Evolutionary conservation across 1,139 yeast genomes (phyloP), one percentile per base, ranked within the genome.

Genomic region (Geotrichum fermentans): DNA sequence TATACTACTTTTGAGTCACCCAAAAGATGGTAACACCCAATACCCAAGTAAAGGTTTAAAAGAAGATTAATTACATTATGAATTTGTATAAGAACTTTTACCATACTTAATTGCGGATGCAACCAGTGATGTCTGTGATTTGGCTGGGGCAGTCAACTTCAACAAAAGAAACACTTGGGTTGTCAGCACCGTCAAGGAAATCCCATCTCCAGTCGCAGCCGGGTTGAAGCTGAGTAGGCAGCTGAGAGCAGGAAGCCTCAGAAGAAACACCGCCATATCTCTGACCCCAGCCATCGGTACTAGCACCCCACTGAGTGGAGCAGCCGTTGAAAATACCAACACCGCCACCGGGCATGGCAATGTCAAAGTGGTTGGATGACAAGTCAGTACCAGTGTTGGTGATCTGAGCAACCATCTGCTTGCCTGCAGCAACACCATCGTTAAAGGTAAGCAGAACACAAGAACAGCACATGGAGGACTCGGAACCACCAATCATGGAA

Each of bases 281-380:
- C 45, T 28, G 40, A 34, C 57, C 57, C 55, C 56, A 55, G 36
- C 32, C 29, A 28, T 34, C 38, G 3, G 29, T 5, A 16, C 40
- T 28, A n/a, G 46, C 38, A 14, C 47, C 47, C 48, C 53, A 55
- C 34, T 55, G 56, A 21, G 22, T 28, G n/a, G 44, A 22, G 40
- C 57, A 54, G n/a, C 55, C 54, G n/a, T 38, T 33, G 33, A 30
- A 54, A 17, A 45, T 42, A 13, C 57, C 57, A 16, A 49, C 42
- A 21, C 57, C 57, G 8, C 56, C 52, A 41, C 54, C 57, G 37
- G 57, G 57, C 29, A 54, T 45, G 32, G 50, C 50, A 21, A 54
- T 38, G 40, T 52, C 57, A 35, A 54, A 52, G 35, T 53, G 53
- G 45, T 46, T 48, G 17, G 38, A 17, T 8, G 43, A 24, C 17